Base-by-base conservation (phyloP, 2,329 filamentous ascomycete species). In the Chaetomium sp. region DNA sequence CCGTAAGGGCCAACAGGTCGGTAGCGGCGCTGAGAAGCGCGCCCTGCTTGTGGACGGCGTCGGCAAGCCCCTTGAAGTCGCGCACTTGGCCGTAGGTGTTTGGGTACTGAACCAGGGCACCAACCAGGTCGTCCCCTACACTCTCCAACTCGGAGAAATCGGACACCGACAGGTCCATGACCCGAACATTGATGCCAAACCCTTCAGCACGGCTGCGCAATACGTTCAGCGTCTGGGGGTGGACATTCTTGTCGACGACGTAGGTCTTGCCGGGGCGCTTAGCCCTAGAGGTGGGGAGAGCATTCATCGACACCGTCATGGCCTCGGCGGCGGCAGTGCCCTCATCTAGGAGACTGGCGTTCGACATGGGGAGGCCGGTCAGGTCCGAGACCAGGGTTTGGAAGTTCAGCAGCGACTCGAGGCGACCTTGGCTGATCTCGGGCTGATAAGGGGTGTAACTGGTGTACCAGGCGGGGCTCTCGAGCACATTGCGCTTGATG, bases 361-460 rank as follows among this genome's bases (percentile, higher is more conserved):
- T 97, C 67, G 94, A 87, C 69, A 97, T 92, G 25, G 91, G 87
- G 33, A 98, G 84, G 1, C 87, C 92, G 0, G 94, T 97, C 69
- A 98, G 81, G 75, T 97, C 94, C 2, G 89, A 88, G 9, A 96
- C 90, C 81, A 98, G 83, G 21, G 94, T 98, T 82, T 98, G 94
- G 81, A 93, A 98, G 82, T 98, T 98, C 68, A 98, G 82, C 61
- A 98, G 81, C 6, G 92, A 96, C 82, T 97, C 92, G 67, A 98
- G 79, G 62, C 94, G 88, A 42, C 94, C 94, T 79, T 98, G 94
- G 76, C 93, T 97, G 81, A 98, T 97, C 80, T 98, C 94, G 2
- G 94, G 90, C 80, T 98, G 94, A 78, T 97, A 98, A 19, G 94
- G 94, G 0, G 94, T 97, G 78, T 98, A 97, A 79, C 93, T 97